phyloP scores from a whole-genome alignment of 2,329 filamentous ascomycete genomes.

The Rhinocladiella similis region DNA sequence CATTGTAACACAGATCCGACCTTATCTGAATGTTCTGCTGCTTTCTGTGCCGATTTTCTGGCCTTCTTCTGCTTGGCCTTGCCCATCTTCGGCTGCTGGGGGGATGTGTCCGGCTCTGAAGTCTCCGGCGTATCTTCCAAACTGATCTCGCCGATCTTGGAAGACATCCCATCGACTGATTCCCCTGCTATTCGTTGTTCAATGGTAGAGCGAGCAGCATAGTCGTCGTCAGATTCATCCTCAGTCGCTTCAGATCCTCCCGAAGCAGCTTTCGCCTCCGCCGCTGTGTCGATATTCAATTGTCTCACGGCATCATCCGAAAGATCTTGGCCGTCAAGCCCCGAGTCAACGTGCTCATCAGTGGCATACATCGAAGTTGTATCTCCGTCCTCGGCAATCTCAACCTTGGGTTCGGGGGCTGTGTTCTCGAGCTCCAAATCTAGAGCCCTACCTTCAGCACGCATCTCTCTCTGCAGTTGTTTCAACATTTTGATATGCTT shows the following conservation, averaged over 20 bases:
- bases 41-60: constrained; percentile 47
- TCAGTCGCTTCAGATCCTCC: constrained; percentile 13
- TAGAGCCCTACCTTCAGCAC: constrained; percentile 66
- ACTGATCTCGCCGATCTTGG: constrained; percentile 26
- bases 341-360: background rate
- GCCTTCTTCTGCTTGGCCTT: constrained; percentile 57
- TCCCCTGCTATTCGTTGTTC: constrained; percentile 38
- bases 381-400: constrained; percentile 24
- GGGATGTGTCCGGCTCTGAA: constrained; percentile 22
- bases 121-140: constrained; percentile 20
- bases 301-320: constrained; percentile 6
- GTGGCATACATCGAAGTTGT: constrained; percentile 1
- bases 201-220: constrained; percentile 44
- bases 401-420: background rate
- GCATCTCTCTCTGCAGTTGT: constrained; percentile 78
- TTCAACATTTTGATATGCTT: constrained; percentile 89
- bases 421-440: constrained; percentile 14
- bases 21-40: constrained; percentile 19
- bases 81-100: constrained; percentile 39
- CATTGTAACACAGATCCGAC: constrained; percentile 61
- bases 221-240: constrained; percentile 38
- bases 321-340: constrained; percentile 20
- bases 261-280: constrained; percentile 9
- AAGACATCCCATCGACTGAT: constrained; percentile 13
- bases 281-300: background rate